Evolutionary conservation across 2,329 filamentous ascomycete species (phyloP).

Genomic region (Thielaviopsis ethacetica): DNA sequence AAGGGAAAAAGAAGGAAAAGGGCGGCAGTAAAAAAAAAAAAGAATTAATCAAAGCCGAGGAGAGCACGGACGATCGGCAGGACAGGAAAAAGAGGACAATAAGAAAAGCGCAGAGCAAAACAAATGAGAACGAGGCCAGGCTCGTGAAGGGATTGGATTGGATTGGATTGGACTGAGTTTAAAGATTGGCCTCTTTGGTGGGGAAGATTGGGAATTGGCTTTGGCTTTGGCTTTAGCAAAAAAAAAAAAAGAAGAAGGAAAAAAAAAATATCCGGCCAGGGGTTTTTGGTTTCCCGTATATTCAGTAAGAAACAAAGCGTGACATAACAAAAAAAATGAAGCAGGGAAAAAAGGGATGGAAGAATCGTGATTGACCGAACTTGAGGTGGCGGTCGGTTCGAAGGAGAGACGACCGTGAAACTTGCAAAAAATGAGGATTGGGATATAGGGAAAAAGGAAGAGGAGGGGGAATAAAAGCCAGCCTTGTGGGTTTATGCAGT

Average conservation of each 20-base stretch:
- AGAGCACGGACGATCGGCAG: neutral
- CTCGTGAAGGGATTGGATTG: neutral
- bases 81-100: neutral
- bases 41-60: neutral
- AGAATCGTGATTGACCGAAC: too few relatives aligned
- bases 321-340: too few relatives aligned
- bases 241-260: too few relatives aligned
- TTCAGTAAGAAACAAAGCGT: too few relatives aligned
- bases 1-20: constrained; percentile 4
- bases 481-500: neutral
- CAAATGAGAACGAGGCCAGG: neutral
- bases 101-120: neutral
- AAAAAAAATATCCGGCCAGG: neutral
- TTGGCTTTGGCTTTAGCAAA: neutral
- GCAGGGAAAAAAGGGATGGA: too few relatives aligned
- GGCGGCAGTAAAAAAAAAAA: neutral
- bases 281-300: too few relatives aligned
- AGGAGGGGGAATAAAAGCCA: neutral
- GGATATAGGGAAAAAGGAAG: too few relatives aligned
- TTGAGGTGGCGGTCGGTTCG: too few relatives aligned
- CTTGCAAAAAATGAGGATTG: too few relatives aligned
- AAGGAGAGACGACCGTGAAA: too few relatives aligned
- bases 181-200: neutral
- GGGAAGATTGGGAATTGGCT: neutral
- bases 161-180: neutral